Conservation (phyloP, 768 basidiomycete genomes). For the Sarcodon sp. region DNA sequence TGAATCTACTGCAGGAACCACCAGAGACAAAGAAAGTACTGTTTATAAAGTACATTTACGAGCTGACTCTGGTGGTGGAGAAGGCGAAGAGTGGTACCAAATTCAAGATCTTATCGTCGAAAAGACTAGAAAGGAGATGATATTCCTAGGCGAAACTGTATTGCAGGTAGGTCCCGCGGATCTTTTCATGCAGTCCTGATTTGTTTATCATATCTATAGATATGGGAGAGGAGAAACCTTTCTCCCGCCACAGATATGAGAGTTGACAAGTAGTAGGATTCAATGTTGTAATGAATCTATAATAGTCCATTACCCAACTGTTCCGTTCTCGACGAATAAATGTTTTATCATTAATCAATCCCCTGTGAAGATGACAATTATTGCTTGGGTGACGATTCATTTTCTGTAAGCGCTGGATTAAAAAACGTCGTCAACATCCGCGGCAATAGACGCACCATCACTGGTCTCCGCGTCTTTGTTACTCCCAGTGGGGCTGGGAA, state of each 20-base stretch:
- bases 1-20: slow-evolving; percentile 92
- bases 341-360: neutral
- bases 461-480: neutral
- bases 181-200: slow-evolving; percentile 4
- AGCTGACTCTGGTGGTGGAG: slow-evolving; percentile 61
- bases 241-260: slow-evolving; percentile 15
- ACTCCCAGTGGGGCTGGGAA: neutral
- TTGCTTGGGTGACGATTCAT: neutral
- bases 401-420: neutral
- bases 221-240: slow-evolving; percentile 15
- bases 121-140: slow-evolving; percentile 96
- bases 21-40: slow-evolving; percentile 82
- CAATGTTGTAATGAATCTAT: neutral
- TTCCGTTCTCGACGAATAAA: neutral
- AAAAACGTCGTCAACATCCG: neutral
- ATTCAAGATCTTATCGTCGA: slow-evolving; percentile 95
- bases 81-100: slow-evolving; percentile 90
- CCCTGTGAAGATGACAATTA: neutral
- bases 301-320: neutral
- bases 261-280: slow-evolving; percentile 15
- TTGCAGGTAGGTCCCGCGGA: slow-evolving; percentile 51
- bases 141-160: slow-evolving; percentile 93
- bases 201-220: slow-evolving; percentile 5
- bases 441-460: neutral
- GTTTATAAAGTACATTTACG: slow-evolving; percentile 88